A percentile compares a stretch with the other conserved stretches of the same genome.
Evolutionary conservation across 768 basidiomycete genomes (phyloP).

Genomic region (Russula brevipes): DNA sequence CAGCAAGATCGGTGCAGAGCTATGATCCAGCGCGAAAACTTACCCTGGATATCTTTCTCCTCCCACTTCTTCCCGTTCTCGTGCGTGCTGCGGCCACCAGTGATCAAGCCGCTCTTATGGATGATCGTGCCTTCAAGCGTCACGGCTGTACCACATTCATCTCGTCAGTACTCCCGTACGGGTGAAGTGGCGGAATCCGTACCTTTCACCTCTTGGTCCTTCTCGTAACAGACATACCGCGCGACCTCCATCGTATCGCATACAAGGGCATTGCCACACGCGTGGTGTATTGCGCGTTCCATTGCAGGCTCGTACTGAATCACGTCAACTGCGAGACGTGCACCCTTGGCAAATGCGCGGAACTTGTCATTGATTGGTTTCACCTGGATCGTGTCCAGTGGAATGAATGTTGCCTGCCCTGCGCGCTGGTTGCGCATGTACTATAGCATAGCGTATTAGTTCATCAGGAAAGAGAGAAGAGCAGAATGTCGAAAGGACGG

Average conservation of each 20-base stretch:
- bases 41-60: slow-evolving; percentile 88
- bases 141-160: slow-evolving; percentile 56
- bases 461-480: not conserved
- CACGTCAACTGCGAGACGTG: slow-evolving; percentile 56
- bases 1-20: not conserved
- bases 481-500: not conserved
- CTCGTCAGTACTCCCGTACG: not conserved
- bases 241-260: slow-evolving; percentile 97
- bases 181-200: slow-evolving; percentile 20
- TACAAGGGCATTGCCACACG: slow-evolving; percentile 90
- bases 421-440: slow-evolving; percentile 94
- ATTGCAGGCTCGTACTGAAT: slow-evolving; percentile 65
- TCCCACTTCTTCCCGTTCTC: slow-evolving; percentile 85
- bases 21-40: slow-evolving; percentile 13
- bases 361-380: slow-evolving; percentile 94
- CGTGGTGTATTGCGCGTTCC: slow-evolving; percentile 93
- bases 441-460: slow-evolving; percentile 35
- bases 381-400: slow-evolving; percentile 94
- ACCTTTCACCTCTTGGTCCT: slow-evolving; percentile 97
- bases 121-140: slow-evolving; percentile 96
- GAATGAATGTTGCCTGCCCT: slow-evolving; percentile 96
- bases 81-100: slow-evolving; percentile 83
- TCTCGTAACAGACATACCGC: slow-evolving; percentile 85
- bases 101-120: slow-evolving; percentile 95
- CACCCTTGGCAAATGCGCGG: slow-evolving; percentile 80